These are phyloP conservation scores for Kazachstania sp. DNA, from an alignment of 1,139 yeast species.

Conservation along the genomic window DNA sequence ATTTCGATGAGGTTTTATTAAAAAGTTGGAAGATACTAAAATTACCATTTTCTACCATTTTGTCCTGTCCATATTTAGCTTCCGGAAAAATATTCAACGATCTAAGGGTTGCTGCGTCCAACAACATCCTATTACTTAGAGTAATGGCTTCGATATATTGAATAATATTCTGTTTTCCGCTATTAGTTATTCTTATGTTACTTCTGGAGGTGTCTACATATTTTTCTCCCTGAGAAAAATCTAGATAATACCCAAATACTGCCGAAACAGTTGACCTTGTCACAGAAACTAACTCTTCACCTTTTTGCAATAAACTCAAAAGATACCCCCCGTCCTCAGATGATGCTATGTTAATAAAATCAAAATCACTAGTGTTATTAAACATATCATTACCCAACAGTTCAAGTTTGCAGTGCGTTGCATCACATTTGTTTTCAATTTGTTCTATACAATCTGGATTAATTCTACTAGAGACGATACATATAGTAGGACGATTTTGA, in stretches of 20 bases:
- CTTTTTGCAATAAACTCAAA: constrained; percentile 1
- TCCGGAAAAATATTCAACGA: constrained; percentile 30
- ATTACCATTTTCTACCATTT: constrained; percentile 9
- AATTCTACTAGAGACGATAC: constrained; percentile 15
- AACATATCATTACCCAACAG: constrained; percentile 10
- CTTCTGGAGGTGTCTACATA: neutral
- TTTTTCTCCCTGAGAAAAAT: neutral
- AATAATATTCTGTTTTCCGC: neutral
- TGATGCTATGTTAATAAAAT: neutral
- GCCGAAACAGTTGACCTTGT: constrained; percentile 11
- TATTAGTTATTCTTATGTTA: neutral
- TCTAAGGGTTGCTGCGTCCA: constrained; percentile 33
- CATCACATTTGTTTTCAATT: constrained; percentile 7
- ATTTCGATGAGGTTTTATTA: constrained; percentile 26
- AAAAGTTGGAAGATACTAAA: constrained; percentile 26
- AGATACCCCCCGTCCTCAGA: neutral
- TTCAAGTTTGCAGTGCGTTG: constrained; percentile 9
- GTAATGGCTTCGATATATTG: constrained; percentile 4
- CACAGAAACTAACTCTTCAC: constrained; percentile 7
- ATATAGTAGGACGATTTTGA: constrained; percentile 12
- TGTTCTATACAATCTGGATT: constrained; percentile 9
- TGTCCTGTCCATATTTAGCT: constrained; percentile 11
- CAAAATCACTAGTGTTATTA: constrained; percentile 3
- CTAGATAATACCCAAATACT: constrained; percentile 5
- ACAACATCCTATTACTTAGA: constrained; percentile 23